A percentile compares a stretch with the other conserved stretches of the same genome.
Conservation (phyloP, 148 eudicot species). For the Spergularia marina region DNA sequence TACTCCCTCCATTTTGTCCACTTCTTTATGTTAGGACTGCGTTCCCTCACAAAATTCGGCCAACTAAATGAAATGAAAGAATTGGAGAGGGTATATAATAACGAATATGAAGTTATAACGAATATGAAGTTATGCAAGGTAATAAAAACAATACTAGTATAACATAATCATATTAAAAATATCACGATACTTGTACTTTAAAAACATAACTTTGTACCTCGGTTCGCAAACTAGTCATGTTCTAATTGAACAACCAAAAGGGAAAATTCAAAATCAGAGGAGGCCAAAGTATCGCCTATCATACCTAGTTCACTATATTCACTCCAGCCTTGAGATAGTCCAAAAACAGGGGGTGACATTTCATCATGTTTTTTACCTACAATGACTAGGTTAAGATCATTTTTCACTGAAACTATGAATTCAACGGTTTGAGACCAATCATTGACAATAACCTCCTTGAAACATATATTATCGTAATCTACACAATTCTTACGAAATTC, state of each 20-base stretch:
- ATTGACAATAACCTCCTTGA: constrained; percentile 17
- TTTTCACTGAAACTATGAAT: constrained; percentile 18
- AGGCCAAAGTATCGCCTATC: constrained; percentile 28
- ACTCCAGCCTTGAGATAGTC: constrained; percentile 24
- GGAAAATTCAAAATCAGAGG: constrained; percentile 24
- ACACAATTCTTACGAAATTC: not conserved
- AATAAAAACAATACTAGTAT: too few relatives aligned
- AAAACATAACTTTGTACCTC: too few relatives aligned
- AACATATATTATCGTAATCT: not conserved
- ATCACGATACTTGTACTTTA: too few relatives aligned
- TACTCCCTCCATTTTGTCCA: too few relatives aligned
- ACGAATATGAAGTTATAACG: too few relatives aligned
- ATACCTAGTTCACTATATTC: constrained; percentile 36
- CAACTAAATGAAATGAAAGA: too few relatives aligned
- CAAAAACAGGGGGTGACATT: not conserved
- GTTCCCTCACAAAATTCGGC: too few relatives aligned
- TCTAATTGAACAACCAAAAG: constrained; percentile 31
- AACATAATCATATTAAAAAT: too few relatives aligned
- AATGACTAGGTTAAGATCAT: constrained; percentile 22
- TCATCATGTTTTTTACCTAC: constrained; percentile 36
- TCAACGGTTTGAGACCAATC: constrained; percentile 25
- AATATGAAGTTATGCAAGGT: too few relatives aligned
- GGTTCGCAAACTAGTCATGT: not conserved
- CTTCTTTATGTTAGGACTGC: too few relatives aligned
- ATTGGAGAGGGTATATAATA: too few relatives aligned